Percentiles rank a stretch among this genome's conserved stretches.
Conservation (phyloP, 768 basidiomycete genomes). For the Hericium erinaceus region DNA sequence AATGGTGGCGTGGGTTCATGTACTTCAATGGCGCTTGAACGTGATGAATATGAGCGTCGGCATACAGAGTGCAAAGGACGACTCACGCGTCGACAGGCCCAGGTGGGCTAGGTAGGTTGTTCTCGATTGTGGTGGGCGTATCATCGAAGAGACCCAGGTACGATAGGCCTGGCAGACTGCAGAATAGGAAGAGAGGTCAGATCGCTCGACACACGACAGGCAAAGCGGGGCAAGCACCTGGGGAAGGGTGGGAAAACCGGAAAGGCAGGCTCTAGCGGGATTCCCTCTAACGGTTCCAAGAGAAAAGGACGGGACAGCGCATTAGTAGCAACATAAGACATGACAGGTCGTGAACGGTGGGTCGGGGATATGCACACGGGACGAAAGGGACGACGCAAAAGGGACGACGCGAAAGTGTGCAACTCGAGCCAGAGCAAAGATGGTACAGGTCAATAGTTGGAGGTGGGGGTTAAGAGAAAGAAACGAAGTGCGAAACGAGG, state of each 20-base stretch:
- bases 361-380: not conserved
- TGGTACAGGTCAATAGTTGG: slow-evolving; percentile 7
- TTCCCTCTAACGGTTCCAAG: slow-evolving; percentile 11
- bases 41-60: too few species aligned
- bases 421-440: slow-evolving; percentile 9
- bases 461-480: not conserved
- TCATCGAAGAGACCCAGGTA: slow-evolving; percentile 11
- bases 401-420: slow-evolving; percentile 8
- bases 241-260: slow-evolving; percentile 4
- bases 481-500: slow-evolving; percentile 9
- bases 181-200: not conserved
- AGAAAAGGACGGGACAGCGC: not conserved
- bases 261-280: slow-evolving; percentile 12
- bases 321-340: slow-evolving; percentile 1
- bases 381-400: slow-evolving; percentile 10
- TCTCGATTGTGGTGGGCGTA: slow-evolving; percentile 13
- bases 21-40: too few species aligned
- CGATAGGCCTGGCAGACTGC: slow-evolving; percentile 9
- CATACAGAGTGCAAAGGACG: too few species aligned
- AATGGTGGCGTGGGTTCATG: not conserved
- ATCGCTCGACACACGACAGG: not conserved
- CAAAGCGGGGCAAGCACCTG: slow-evolving; percentile 2
- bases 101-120: slow-evolving; percentile 9
- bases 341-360: not conserved
- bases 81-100: not conserved